These are phyloP conservation scores for Dimocarpus longan DNA, from an alignment of 345 rosid genomes.

Conservation along the genomic window DNA sequence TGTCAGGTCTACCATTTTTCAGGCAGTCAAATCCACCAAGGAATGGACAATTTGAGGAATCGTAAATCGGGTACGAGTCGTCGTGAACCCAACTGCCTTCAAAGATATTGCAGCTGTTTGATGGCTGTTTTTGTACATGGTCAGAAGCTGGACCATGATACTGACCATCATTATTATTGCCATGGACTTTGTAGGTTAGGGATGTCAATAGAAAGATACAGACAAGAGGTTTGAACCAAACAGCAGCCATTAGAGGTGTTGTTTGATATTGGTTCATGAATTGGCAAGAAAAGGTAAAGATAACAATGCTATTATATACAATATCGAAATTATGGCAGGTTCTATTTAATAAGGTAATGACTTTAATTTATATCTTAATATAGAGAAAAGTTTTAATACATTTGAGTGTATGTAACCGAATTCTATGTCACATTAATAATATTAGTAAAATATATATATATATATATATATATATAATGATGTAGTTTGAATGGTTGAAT, in stretches of 20 bases:
- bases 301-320: neutral
- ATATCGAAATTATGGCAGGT: neutral
- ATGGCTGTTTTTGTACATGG: neutral
- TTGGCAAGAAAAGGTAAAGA: neutral
- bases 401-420: too few relatives aligned
- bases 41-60: slow-evolving; percentile 46
- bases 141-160: neutral
- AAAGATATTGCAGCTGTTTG: slow-evolving; percentile 36
- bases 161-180: neutral
- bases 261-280: neutral
- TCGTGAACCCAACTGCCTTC: slow-evolving; percentile 52
- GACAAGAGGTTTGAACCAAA: slow-evolving; percentile 5
- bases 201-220: neutral
- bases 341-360: too few relatives aligned
- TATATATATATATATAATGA: too few relatives aligned
- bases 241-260: neutral
- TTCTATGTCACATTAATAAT: too few relatives aligned
- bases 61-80: slow-evolving; percentile 35
- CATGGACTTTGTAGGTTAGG: neutral
- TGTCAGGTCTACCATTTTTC: slow-evolving; percentile 52
- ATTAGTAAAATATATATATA: too few relatives aligned
- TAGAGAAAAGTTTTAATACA: too few relatives aligned
- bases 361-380: too few relatives aligned
- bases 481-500: too few relatives aligned
- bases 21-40: slow-evolving; percentile 42